Conservation (phyloP, 2,329 filamentous ascomycete species). For the Curvularia spicifera region DNA sequence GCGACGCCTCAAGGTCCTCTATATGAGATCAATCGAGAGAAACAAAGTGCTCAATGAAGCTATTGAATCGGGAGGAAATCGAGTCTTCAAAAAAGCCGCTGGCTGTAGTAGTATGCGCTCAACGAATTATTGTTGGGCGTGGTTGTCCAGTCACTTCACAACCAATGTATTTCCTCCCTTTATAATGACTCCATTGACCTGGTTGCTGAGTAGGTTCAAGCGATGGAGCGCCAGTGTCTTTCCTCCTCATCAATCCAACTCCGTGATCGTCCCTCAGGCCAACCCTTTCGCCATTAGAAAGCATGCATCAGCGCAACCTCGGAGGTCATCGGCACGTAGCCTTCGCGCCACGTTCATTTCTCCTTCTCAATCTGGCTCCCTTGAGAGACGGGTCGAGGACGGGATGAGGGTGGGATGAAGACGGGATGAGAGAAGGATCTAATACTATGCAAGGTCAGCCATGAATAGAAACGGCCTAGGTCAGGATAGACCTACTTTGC, state of each 20-base stretch:
- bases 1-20: not conserved
- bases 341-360: too few relatives aligned
- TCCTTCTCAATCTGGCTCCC: not conserved
- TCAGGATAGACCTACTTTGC: not conserved
- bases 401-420: not conserved
- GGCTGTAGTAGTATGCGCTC: not conserved
- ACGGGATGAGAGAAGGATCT: not conserved
- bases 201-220: not conserved
- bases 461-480: not conserved
- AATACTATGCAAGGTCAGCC: not conserved
- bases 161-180: not conserved
- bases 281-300: not conserved
- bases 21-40: not conserved
- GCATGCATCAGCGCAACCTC: not conserved
- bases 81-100: not conserved
- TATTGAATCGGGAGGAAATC: not conserved
- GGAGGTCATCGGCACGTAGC: not conserved
- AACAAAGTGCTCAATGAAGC: not conserved
- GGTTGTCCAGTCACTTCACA: not conserved
- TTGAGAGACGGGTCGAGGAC: not conserved
- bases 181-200: not conserved
- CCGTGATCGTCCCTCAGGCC: not conserved
- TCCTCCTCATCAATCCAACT: not conserved
- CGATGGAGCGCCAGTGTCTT: not conserved
- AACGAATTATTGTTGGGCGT: too few relatives aligned